Percentiles rank a stretch among this genome's conserved stretches.
Conservation (phyloP, 1,284 basidiomycete species). For the Caloboletus inedulis region DNA sequence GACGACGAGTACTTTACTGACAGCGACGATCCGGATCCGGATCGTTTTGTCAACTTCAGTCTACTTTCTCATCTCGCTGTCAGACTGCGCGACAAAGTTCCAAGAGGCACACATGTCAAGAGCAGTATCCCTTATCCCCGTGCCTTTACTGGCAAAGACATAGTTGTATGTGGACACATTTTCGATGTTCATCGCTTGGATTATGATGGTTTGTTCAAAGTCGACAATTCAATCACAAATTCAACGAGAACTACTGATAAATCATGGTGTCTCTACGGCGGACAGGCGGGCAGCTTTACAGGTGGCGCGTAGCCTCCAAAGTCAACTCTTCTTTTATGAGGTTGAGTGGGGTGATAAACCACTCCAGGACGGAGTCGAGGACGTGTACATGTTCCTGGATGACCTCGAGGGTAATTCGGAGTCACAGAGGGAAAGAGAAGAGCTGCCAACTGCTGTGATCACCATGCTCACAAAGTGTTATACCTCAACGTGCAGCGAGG, state of each 20-base stretch:
- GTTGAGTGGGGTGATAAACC: conserved; percentile 91
- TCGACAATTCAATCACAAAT: conserved; percentile 82
- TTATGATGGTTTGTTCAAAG: conserved; percentile 36
- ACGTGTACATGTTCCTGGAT: conserved; percentile 95
- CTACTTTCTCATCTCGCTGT: conserved; percentile 87
- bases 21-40: conserved; percentile 71
- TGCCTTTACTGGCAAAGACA: conserved; percentile 89
- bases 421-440: conserved; percentile 58
- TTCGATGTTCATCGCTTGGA: neutral
- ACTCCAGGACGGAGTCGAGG: conserved; percentile 87
- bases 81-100: conserved; percentile 83
- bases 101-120: conserved; percentile 84
- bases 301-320: conserved; percentile 86
- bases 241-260: conserved; percentile 63
- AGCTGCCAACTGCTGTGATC: conserved; percentile 82
- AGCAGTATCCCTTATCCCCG: conserved; percentile 83
- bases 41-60: conserved; percentile 81
- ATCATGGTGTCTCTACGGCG: conserved; percentile 64
- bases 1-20: conserved; percentile 60
- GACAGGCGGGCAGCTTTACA: conserved; percentile 82
- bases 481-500: conserved; percentile 75
- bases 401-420: conserved; percentile 72
- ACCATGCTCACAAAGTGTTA: conserved; percentile 84
- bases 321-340: conserved; percentile 94
- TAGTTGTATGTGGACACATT: conserved; percentile 66